These are phyloP conservation scores for Globisporangium polare DNA, from an alignment of 352 stramenopile species.

Conservation along the genomic window DNA sequence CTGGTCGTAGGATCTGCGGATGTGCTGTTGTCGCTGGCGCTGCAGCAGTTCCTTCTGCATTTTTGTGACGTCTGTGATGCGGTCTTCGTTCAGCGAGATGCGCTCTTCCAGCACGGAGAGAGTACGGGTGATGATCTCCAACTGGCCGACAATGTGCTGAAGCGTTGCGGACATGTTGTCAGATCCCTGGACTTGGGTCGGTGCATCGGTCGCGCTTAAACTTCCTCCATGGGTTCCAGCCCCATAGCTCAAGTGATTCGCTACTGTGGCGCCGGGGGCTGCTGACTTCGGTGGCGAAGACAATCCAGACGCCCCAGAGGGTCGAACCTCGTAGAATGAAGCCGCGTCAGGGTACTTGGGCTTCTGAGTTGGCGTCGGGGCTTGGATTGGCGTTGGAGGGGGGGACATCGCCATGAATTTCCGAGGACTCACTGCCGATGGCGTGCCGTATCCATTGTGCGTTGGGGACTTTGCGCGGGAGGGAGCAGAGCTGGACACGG, in stretches of 20 bases:
- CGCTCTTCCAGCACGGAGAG: slow-evolving; percentile 81
- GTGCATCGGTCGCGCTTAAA: not conserved
- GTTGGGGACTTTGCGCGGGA: not conserved
- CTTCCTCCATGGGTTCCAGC: not conserved
- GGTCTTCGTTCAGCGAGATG: slow-evolving; percentile 81
- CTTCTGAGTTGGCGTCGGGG: slow-evolving; percentile 38
- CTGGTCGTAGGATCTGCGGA: slow-evolving; percentile 7
- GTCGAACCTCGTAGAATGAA: slow-evolving; percentile 30
- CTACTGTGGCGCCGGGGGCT: not conserved
- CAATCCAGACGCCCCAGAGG: slow-evolving; percentile 1
- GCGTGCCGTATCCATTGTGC: not conserved
- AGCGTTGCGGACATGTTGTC: slow-evolving; percentile 54
- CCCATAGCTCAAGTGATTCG: not conserved
- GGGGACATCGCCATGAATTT: slow-evolving; percentile 16
- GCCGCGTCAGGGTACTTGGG: slow-evolving; percentile 29
- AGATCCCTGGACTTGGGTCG: not conserved
- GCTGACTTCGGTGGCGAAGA: slow-evolving; percentile 2
- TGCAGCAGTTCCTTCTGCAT: slow-evolving; percentile 61
- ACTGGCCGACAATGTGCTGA: slow-evolving; percentile 87
- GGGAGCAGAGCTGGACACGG: not conserved
- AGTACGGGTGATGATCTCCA: slow-evolving; percentile 87
- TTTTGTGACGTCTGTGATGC: slow-evolving; percentile 56
- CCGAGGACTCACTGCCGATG: not conserved
- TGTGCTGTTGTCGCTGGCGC: slow-evolving; percentile 31
- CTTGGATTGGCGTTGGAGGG: slow-evolving; percentile 32